A percentile compares a stretch with the other conserved stretches of the same genome.
phyloP scores from a whole-genome alignment of 2,329 filamentous ascomycete genomes.

The Aspergillus fischeri region DNA sequence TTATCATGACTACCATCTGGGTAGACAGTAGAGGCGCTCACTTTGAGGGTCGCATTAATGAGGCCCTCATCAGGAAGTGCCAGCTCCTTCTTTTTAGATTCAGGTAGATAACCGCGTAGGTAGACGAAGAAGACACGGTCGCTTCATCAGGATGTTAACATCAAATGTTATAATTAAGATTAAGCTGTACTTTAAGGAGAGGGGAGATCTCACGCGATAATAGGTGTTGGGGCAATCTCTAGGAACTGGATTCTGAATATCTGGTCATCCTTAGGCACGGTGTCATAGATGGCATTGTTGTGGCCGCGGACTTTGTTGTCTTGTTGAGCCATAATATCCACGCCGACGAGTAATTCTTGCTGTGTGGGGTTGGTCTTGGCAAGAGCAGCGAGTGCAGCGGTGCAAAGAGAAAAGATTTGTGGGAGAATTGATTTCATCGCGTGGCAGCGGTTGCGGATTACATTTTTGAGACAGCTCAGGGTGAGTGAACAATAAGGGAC shows the following conservation, averaged over 20 bases:
- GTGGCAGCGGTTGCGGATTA: too few relatives aligned
- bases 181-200: neutral
- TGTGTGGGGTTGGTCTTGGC: too few relatives aligned
- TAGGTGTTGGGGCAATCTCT: conserved; percentile 10
- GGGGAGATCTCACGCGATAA: conserved; percentile 3
- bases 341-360: too few relatives aligned
- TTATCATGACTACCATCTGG: conserved; percentile 5
- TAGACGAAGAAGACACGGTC: conserved; percentile 12
- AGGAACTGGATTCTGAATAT: conserved; percentile 5
- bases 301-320: conserved; percentile 9
- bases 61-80: conserved; percentile 9
- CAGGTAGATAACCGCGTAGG: conserved; percentile 8
- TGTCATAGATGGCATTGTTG: conserved; percentile 12
- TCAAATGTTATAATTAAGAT: neutral
- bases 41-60: conserved; percentile 7
- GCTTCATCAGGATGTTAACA: conserved; percentile 5
- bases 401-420: too few relatives aligned
- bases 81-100: conserved; percentile 12
- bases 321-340: conserved; percentile 8
- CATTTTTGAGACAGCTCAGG: too few relatives aligned
- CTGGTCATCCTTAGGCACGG: conserved; percentile 9
- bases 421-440: too few relatives aligned
- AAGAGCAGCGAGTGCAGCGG: too few relatives aligned
- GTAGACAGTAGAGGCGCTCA: conserved; percentile 11
- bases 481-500: too few relatives aligned